Evolutionary conservation across 2,329 filamentous ascomycete genomes (phyloP), one percentile per base, ranked within the genome.

Genomic region (Venturia pyrina): DNA sequence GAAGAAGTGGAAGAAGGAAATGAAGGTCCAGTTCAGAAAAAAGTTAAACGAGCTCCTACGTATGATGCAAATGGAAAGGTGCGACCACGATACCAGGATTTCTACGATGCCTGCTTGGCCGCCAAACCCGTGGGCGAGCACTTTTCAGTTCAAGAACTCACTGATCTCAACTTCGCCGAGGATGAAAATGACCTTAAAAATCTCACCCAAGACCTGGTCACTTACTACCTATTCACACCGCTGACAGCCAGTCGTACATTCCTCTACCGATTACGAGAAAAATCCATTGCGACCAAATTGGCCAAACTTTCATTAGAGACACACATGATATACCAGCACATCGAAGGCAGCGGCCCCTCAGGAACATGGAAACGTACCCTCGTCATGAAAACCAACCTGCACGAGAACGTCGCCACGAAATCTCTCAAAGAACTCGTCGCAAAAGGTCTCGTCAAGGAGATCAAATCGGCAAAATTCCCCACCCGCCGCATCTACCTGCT

Each of bases 401-500:
- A 96, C 78, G 90, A 93, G 72, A 88, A 88, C 62, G 86, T 90
- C 46, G 84, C 98, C 71, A 90, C 89, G 71, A 89, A 89, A 71
- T 87, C 87, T 37, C 83, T 98, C 70, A 96, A 96, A 79, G 86
- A 88, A 68, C 86, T 99, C 68, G 90, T 96, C 76, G 80, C 83
- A 48, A 93, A 91, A 75, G 86, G 87, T 44, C 87, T 96, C 74
- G 92, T 99, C 75, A 89, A 90, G 72, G 87, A 88, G 66, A 92
- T 98, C 78, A 95, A 93, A 78, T 95, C 89, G 76, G 92, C 96
- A 77, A 92, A 96, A 78, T 88, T 90, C 73, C 91, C 91, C 37
- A 90, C 88, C 70, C 89, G 95, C 74, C 96, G 96, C 78, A 96
- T 96, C 84, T 99, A 95, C 82, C 96, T 99, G 83, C 88, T 96